Conservation (phyloP, 345 rosid species). For the Eucalyptus coolabah region DNA sequence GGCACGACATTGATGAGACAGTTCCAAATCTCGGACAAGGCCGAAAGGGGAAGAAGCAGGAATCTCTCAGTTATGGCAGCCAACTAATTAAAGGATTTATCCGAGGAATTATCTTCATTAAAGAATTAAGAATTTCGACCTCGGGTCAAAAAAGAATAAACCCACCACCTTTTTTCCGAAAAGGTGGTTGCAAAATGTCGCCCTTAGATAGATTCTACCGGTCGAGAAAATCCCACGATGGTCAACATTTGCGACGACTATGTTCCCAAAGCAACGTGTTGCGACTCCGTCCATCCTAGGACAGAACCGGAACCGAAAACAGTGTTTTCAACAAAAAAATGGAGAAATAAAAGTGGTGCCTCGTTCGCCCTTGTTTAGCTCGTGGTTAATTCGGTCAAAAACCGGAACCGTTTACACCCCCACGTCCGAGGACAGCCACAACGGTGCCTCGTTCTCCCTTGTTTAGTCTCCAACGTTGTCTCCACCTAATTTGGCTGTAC, state of each 20-base stretch:
- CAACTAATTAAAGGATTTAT: neutral
- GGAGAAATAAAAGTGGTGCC: too few relatives aligned
- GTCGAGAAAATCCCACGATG: neutral
- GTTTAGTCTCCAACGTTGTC: neutral
- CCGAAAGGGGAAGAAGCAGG: neutral
- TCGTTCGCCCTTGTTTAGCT: too few relatives aligned
- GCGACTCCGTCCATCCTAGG: neutral
- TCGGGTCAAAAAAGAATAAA: neutral
- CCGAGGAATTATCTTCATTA: neutral
- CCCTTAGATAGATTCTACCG: neutral
- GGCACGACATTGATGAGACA: neutral
- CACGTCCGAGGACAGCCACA: neutral
- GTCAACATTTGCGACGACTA: neutral
- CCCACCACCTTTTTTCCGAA: neutral
- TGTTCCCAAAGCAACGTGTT: neutral
- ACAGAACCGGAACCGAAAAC: too few relatives aligned
- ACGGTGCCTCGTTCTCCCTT: neutral
- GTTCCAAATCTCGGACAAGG: neutral
- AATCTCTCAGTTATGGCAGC: neutral
- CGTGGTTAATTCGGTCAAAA: too few relatives aligned
- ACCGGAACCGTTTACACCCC: too few relatives aligned
- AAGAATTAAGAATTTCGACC: neutral
- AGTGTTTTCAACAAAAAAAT: too few relatives aligned
- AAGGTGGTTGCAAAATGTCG: neutral
- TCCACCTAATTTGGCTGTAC: neutral